Evolutionary conservation across 2,329 filamentous ascomycete genomes (phyloP).

Genomic region (Domatiomyces catenatus): DNA sequence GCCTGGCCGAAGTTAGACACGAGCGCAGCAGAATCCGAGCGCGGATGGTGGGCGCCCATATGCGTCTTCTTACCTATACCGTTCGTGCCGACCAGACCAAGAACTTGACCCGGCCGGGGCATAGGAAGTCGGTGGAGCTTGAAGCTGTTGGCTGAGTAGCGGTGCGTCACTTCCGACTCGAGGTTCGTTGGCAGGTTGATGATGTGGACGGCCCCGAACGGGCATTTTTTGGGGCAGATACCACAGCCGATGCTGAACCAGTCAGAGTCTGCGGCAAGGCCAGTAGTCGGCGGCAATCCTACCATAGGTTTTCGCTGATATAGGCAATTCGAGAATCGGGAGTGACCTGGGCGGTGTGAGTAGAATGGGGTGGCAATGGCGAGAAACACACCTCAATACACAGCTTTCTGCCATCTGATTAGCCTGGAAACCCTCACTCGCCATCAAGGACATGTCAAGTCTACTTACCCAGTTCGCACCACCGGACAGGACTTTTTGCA

Average conservation of each 20-base stretch:
- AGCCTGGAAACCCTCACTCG: background rate
- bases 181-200: constrained; percentile 99
- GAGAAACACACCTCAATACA: constrained; percentile 59
- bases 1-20: too few relatives aligned
- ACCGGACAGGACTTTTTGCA: constrained; percentile 98
- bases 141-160: constrained; percentile 99
- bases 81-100: constrained; percentile 96
- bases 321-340: constrained; percentile 87
- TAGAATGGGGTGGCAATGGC: background rate
- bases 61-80: constrained; percentile 70
- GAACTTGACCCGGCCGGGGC: constrained; percentile 84
- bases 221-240: constrained; percentile 99
- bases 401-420: constrained; percentile 43
- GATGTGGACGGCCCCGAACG: constrained; percentile 96
- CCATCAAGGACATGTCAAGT: background rate
- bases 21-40: too few relatives aligned
- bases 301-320: constrained; percentile 69
- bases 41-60: too few relatives aligned
- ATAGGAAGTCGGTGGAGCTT: constrained; percentile 95
- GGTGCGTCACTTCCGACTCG: constrained; percentile 93
- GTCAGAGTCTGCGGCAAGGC: background rate
- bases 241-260: constrained; percentile 42
- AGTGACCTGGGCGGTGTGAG: constrained; percentile 30
- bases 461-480: constrained; percentile 58
- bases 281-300: background rate